A percentile compares a stretch with the other conserved stretches of the same genome.
phyloP scores from a whole-genome alignment of 306 rosid species.

The Crataegus laevigata region DNA sequence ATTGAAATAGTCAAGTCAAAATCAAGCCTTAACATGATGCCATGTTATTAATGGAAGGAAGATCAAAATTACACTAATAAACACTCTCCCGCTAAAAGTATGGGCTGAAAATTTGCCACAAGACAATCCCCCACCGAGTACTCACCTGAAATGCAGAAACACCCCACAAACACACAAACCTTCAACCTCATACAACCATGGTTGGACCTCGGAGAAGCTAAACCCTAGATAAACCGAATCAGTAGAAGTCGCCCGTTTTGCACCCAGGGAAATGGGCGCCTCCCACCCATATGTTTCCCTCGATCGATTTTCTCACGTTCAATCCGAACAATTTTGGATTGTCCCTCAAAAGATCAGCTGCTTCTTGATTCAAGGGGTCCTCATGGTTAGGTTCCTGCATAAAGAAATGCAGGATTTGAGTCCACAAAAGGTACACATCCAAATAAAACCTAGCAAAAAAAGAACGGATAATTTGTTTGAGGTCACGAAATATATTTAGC shows the following conservation, averaged over 20 bases:
- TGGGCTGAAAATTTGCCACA: not conserved
- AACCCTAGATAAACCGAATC: not conserved
- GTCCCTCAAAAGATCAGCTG: constrained; percentile 36
- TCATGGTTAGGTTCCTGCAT: constrained; percentile 31
- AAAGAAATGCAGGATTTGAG: not conserved
- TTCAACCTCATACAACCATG: not conserved
- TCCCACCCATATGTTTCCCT: constrained; percentile 24
- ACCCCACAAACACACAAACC: not conserved
- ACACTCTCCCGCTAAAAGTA: not conserved
- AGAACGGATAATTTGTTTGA: too few species aligned
- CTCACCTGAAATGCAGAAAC: not conserved
- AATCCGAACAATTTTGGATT: constrained; percentile 21
- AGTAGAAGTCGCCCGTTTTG: too few species aligned
- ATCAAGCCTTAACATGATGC: not conserved
- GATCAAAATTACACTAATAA: not conserved
- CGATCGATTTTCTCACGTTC: constrained; percentile 33
- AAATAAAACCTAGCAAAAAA: not conserved
- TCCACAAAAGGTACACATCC: not conserved
- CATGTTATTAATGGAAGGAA: not conserved
- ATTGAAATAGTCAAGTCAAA: not conserved
- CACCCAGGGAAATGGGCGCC: constrained; percentile 23
- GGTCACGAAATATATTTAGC: too few species aligned
- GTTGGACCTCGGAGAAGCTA: not conserved
- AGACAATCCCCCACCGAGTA: not conserved
- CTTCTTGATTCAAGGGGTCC: constrained; percentile 34